Conservation (phyloP, 345 rosid genomes). For the Rhizophora apiculata region DNA sequence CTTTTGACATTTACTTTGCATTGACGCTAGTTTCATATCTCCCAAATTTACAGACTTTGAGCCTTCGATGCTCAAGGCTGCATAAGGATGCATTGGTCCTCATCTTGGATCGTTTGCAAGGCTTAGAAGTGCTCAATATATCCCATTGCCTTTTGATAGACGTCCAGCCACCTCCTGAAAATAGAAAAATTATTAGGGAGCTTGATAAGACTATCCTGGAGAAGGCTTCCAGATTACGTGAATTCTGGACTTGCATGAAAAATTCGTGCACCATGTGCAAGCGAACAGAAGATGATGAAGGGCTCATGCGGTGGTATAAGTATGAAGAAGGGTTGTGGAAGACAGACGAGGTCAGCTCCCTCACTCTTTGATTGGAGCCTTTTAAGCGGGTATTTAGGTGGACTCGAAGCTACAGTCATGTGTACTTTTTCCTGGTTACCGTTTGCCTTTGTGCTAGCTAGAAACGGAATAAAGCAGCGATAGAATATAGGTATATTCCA, state of each 20-base stretch:
- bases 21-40: constrained; percentile 35
- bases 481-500: not conserved
- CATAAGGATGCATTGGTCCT: constrained; percentile 52
- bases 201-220: constrained; percentile 46
- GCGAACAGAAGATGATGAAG: constrained; percentile 61
- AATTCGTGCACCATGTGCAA: constrained; percentile 67
- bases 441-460: constrained; percentile 6
- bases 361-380: constrained; percentile 40
- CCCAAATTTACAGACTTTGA: constrained; percentile 53
- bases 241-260: constrained; percentile 62
- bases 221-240: constrained; percentile 50
- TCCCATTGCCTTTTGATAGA: constrained; percentile 75
- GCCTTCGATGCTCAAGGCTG: constrained; percentile 68
- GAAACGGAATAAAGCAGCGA: constrained; percentile 9
- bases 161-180: constrained; percentile 32
- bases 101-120: constrained; percentile 51
- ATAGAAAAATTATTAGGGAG: constrained; percentile 37
- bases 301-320: constrained; percentile 82
- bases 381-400: not conserved
- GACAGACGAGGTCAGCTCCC: constrained; percentile 59
- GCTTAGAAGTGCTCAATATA: constrained; percentile 72
- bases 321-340: constrained; percentile 86
- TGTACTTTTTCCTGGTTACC: constrained; percentile 4
- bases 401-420: not conserved
- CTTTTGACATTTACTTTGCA: constrained; percentile 54